These are phyloP conservation scores for Yamadazyma kanchanaburiensis DNA, from an alignment of 1,139 yeast species.

Conservation along the genomic window DNA sequence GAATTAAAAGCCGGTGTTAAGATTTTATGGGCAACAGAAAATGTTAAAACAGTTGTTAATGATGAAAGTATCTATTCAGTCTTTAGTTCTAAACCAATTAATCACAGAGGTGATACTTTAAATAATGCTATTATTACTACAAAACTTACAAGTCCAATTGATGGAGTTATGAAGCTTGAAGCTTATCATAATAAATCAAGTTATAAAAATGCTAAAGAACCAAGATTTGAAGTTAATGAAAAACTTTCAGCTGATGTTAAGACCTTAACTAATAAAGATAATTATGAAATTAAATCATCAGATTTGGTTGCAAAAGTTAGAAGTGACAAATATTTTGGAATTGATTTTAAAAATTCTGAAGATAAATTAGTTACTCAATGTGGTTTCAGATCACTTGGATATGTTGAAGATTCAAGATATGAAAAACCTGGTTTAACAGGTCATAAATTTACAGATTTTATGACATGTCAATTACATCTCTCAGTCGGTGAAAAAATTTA, in stretches of 20 bases:
- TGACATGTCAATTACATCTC: slow-evolving; percentile 26
- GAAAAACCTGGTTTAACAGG: slow-evolving; percentile 12
- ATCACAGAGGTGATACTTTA: slow-evolving; percentile 25
- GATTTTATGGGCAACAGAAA: slow-evolving; percentile 30
- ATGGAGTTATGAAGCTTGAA: slow-evolving; percentile 24
- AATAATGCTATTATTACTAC: slow-evolving; percentile 28
- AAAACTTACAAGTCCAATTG: slow-evolving; percentile 19
- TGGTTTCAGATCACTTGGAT: slow-evolving; percentile 29
- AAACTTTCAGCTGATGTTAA: neutral
- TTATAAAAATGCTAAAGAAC: slow-evolving; percentile 16
- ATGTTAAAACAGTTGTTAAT: slow-evolving; percentile 12
- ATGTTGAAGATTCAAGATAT: slow-evolving; percentile 22
- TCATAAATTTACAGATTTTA: slow-evolving; percentile 16
- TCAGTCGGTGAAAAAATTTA: slow-evolving; percentile 32
- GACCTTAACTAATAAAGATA: neutral
- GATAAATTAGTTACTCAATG: slow-evolving; percentile 21
- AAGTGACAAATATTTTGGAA: slow-evolving; percentile 16
- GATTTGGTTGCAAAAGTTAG: neutral
- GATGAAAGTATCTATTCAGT: slow-evolving; percentile 18
- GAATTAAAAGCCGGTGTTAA: slow-evolving; percentile 23
- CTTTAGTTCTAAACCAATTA: slow-evolving; percentile 19
- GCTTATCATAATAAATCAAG: slow-evolving; percentile 25
- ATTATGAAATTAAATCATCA: neutral
- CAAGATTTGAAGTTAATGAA: slow-evolving; percentile 15
- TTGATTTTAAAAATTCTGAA: slow-evolving; percentile 17